These are phyloP conservation scores for Fagus sylvatica DNA, from an alignment of 306 rosid species.

Conservation along the genomic window DNA sequence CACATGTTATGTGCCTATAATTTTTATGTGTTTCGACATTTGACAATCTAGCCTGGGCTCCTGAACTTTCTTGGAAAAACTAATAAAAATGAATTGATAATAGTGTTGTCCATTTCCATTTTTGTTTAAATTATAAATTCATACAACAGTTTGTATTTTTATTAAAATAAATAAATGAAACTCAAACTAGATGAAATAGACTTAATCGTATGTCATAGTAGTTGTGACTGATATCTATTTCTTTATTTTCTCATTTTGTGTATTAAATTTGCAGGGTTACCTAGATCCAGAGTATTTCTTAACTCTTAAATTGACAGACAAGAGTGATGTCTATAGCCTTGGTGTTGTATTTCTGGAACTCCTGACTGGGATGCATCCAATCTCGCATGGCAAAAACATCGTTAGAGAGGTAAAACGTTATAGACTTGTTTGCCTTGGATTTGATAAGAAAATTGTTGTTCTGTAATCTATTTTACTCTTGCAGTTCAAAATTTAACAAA, in stretches of 20 bases:
- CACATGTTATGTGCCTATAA: no score
- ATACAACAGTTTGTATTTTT: neutral
- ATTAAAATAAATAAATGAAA: neutral
- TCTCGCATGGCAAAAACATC: conserved; percentile 91
- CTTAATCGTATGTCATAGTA: neutral
- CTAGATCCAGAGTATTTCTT: neutral
- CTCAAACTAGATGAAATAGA: neutral
- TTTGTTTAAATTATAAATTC: no score
- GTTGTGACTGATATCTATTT: neutral
- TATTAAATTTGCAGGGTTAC: conserved; percentile 27
- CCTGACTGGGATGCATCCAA: conserved; percentile 86
- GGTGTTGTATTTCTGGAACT: conserved; percentile 84
- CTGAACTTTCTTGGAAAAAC: no score
- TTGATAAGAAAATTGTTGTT: neutral
- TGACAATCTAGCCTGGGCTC: no score
- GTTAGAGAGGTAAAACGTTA: conserved; percentile 79
- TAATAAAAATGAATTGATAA: no score
- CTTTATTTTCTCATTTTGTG: conserved; percentile 1
- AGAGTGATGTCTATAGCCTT: conserved; percentile 1
- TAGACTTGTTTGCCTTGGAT: neutral
- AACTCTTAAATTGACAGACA: neutral
- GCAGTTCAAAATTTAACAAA: neutral
- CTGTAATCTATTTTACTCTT: conserved; percentile 5
- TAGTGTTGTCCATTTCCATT: no score
- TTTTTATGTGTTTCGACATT: no score